A percentile compares a stretch with the other conserved stretches of the same genome.
Evolutionary conservation across 202 grass and related monocot genomes (phyloP).

Genomic region (Bolboschoenoplectus hybrid): DNA sequence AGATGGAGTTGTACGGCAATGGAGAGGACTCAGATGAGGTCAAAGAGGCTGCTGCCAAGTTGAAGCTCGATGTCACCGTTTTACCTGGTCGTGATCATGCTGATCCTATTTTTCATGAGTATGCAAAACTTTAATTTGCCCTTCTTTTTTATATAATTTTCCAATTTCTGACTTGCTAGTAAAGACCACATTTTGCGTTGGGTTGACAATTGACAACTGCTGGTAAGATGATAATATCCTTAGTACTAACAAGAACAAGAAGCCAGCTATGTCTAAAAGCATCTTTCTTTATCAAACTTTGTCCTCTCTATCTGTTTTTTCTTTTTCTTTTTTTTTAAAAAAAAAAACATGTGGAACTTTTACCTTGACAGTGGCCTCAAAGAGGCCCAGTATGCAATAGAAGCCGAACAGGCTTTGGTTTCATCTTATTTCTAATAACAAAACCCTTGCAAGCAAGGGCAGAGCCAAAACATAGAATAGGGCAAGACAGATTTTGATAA

Average conservation of each 20-base stretch:
- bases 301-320: neutral
- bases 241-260: neutral
- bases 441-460: neutral
- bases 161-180: conserved; percentile 13
- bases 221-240: neutral
- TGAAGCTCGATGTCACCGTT: conserved; percentile 70
- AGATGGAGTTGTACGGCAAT: conserved; percentile 93
- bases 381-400: neutral
- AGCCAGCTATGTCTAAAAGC: neutral
- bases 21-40: conserved; percentile 85
- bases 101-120: conserved; percentile 90
- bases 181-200: neutral
- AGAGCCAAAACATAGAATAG: too few species aligned
- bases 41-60: conserved; percentile 62
- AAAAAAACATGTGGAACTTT: neutral
- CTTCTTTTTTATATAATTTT: conserved; percentile 30
- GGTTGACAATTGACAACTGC: neutral
- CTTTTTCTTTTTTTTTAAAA: neutral
- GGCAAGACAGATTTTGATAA: too few species aligned
- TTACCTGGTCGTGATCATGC: conserved; percentile 84
- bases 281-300: neutral
- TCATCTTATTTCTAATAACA: neutral
- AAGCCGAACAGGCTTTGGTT: neutral
- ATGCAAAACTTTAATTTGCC: conserved; percentile 27
- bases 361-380: neutral